Evolutionary conservation across 1,284 basidiomycete genomes (phyloP).

Genomic region (Xerocomus nothofagi): DNA sequence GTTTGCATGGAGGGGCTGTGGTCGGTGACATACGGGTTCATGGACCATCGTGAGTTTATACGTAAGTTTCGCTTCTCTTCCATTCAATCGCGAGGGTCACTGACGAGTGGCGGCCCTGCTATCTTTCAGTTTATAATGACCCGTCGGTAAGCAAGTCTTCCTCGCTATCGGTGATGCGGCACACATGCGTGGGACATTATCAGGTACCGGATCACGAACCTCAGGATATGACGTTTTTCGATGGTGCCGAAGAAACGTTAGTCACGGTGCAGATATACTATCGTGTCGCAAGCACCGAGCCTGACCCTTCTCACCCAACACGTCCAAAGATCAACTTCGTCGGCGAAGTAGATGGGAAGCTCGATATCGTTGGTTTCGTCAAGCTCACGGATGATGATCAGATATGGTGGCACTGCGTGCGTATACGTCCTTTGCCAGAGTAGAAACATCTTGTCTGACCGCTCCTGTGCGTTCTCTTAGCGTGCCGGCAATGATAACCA

Average conservation of each 20-base stretch:
- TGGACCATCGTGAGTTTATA: slow-evolving; percentile 63
- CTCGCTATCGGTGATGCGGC: not conserved
- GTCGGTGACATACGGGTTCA: slow-evolving; percentile 63
- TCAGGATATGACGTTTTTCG: slow-evolving; percentile 49
- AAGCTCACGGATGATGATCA: slow-evolving; percentile 55
- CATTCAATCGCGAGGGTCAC: not conserved
- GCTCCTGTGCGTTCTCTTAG: slow-evolving; percentile 31
- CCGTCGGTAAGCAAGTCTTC: slow-evolving; percentile 37
- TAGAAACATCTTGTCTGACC: not conserved
- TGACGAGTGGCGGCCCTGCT: slow-evolving; percentile 10
- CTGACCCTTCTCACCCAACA: slow-evolving; percentile 48
- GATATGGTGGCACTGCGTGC: slow-evolving; percentile 64
- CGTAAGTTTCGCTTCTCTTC: slow-evolving; percentile 38
- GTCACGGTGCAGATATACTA: slow-evolving; percentile 49
- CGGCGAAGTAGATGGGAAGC: slow-evolving; percentile 48
- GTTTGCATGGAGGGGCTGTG: slow-evolving; percentile 60
- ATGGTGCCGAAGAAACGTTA: slow-evolving; percentile 50
- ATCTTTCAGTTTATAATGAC: slow-evolving; percentile 48
- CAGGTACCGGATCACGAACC: slow-evolving; percentile 34
- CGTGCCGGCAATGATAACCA: slow-evolving; percentile 57
- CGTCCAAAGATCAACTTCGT: slow-evolving; percentile 55
- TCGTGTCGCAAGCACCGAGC: slow-evolving; percentile 41
- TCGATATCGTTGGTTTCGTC: slow-evolving; percentile 54
- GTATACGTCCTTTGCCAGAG: slow-evolving; percentile 22
- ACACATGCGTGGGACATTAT: slow-evolving; percentile 6